phyloP scores from a whole-genome alignment of 1,139 yeast genomes.

The Hanseniaspora gamundiae region DNA sequence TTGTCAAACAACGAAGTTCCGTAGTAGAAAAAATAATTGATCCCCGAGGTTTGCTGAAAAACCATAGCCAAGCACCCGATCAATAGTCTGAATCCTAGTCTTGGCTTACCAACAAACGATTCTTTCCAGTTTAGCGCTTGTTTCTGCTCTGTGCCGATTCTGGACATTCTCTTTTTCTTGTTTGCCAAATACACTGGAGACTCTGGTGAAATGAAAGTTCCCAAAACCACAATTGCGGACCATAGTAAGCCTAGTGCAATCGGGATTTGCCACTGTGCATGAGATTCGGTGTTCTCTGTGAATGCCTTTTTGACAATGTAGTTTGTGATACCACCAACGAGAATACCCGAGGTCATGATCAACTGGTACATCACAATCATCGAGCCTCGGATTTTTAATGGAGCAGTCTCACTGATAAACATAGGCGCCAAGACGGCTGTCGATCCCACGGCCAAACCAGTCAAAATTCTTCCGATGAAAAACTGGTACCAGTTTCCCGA shows the following conservation, averaged over 20 bases:
- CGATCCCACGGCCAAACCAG: constrained; percentile 45
- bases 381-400: constrained; percentile 41
- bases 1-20: constrained; percentile 43
- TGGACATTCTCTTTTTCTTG: constrained; percentile 23
- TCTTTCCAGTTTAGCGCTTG: constrained; percentile 21
- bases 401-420: constrained; percentile 45
- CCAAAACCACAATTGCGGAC: constrained; percentile 34
- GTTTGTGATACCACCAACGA: constrained; percentile 42
- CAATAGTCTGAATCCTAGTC: constrained; percentile 35
- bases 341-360: constrained; percentile 43
- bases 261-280: constrained; percentile 37
- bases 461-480: constrained; percentile 39
- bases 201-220: constrained; percentile 39
- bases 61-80: constrained; percentile 43
- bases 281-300: constrained; percentile 9
- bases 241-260: constrained; percentile 36
- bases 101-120: constrained; percentile 37
- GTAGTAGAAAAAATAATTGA: constrained; percentile 44
- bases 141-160: constrained; percentile 32
- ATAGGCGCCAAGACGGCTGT: constrained; percentile 42
- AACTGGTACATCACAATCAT: constrained; percentile 46
- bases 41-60: constrained; percentile 48
- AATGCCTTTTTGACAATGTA: constrained; percentile 30
- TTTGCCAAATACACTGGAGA: constrained; percentile 38
- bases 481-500: constrained; percentile 36